A percentile compares a stretch with the other conserved stretches of the same genome.
Conservation (phyloP, 345 rosid genomes). For the Gossypium australe region DNA sequence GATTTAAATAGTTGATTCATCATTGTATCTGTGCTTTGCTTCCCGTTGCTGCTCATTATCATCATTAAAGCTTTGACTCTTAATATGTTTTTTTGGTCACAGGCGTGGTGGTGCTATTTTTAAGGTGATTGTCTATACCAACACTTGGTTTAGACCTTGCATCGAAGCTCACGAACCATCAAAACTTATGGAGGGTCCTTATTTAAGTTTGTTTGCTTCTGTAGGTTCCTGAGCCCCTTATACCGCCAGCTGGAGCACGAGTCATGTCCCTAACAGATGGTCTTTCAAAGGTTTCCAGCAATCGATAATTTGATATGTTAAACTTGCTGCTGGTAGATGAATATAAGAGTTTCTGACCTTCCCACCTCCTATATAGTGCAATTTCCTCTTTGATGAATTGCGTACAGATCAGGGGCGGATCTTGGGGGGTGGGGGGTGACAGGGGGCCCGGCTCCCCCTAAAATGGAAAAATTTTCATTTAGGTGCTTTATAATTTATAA, state of each 20-base stretch:
- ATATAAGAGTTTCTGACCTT: not conserved
- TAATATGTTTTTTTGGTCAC: constrained; percentile 26
- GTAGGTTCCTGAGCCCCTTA: constrained; percentile 88
- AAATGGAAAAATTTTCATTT: too few species aligned
- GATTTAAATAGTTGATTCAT: constrained; percentile 5
- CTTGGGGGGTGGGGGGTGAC: too few species aligned
- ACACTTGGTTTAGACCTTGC: constrained; percentile 18
- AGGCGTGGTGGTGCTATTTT: constrained; percentile 85
- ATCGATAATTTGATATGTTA: constrained; percentile 8
- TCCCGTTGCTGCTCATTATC: not conserved
- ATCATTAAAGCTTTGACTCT: constrained; percentile 15
- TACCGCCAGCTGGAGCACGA: constrained; percentile 87
- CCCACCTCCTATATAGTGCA: not conserved
- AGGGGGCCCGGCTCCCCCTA: too few species aligned
- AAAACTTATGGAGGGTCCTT: constrained; percentile 6
- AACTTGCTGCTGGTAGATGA: constrained; percentile 3
- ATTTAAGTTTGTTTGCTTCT: constrained; percentile 14
- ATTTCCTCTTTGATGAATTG: not conserved
- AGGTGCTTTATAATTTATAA: too few species aligned
- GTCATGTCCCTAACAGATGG: constrained; percentile 95
- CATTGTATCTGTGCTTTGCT: not conserved
- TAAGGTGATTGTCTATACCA: constrained; percentile 47
- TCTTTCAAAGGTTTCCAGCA: constrained; percentile 64
- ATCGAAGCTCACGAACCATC: constrained; percentile 16
- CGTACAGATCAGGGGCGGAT: too few species aligned